Base-by-base conservation (phyloP, 768 basidiomycete species). In the Suillus placidus region DNA sequence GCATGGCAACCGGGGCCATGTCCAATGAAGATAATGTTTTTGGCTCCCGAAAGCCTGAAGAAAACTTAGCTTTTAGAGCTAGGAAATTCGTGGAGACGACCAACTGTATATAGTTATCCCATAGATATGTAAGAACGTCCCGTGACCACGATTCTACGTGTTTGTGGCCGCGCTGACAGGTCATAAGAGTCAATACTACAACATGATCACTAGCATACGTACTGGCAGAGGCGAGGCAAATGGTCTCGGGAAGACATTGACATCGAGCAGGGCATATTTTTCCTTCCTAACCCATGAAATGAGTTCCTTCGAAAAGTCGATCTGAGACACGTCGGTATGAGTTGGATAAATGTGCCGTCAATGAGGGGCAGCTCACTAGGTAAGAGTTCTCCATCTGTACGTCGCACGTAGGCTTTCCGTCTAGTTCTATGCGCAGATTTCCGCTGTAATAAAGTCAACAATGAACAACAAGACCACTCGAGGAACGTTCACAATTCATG, bases 61-160 rank as follows among this genome's bases (percentile, higher is more conserved):
- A 64, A n/a, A 57, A 61, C 20, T 43, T 35, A 60, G 61, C 64
- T 30, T 55, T 35, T 56, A 60, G 34, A 14, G 14, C 14, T n/a
- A 40, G 23, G 43, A 35, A 23, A 63, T 14, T 55, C 0, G 67
- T 49, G 47, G 51, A 65, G 54, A 56, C n/a, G 20, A 75, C 92
- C 66, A 70, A 97, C 96, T 92, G 88, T 67, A 99, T 82, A 72
- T 95, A 96, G 72, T 98, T 97, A 76, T 99, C 97, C 97, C 97
- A 99, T 13, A 99, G 76, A 74, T 98, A 97, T 4, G 83, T 82
- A 65, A 97, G 74, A 30, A 96, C 78, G 35, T 91, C 87, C 57
- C 76, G 82, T 9, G 82, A 32, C 58, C 58, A 60, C 12, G 58
- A 60, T 6, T 60, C 58, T 20, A 60, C 58, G 40, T 42, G 58